Evolutionary conservation across 73 alveolate genomes (phyloP).

Genomic region (Paramecium pentaurelia): DNA sequence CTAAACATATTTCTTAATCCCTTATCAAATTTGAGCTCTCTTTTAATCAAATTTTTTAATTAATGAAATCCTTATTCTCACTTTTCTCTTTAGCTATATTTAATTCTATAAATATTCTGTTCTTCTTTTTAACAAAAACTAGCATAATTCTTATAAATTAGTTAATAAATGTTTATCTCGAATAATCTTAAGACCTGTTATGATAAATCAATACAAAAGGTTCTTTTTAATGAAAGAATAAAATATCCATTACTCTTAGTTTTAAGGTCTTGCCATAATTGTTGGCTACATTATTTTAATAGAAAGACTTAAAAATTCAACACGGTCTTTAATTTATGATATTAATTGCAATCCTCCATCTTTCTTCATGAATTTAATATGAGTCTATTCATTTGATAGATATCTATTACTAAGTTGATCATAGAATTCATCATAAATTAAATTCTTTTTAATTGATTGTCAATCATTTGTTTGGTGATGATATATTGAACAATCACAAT

Average conservation of each 20-base stretch:
- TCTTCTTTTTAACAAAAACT: slow-evolving; percentile 1
- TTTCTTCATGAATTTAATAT: background rate
- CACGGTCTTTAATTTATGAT: background rate
- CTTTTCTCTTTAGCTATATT: background rate
- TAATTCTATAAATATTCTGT: background rate
- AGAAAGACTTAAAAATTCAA: background rate
- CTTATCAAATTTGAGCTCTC: slow-evolving; percentile 10
- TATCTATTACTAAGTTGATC: background rate
- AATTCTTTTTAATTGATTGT: background rate
- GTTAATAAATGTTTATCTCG: background rate
- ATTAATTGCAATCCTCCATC: background rate
- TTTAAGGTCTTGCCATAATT: background rate
- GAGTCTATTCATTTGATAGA: background rate
- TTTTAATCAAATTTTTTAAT: background rate
- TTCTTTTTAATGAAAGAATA: background rate
- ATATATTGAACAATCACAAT: background rate
- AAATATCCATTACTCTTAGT: background rate
- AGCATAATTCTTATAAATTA: background rate
- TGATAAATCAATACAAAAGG: background rate
- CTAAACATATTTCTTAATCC: background rate
- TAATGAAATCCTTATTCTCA: background rate
- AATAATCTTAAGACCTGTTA: background rate
- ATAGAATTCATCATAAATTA: background rate
- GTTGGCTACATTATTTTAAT: background rate
- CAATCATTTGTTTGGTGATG: background rate